A percentile compares a stretch with the other conserved stretches of the same genome.
Evolutionary conservation across 176 grass and related monocot species (phyloP).

Genomic region (Hsuehochloa calcarea): DNA sequence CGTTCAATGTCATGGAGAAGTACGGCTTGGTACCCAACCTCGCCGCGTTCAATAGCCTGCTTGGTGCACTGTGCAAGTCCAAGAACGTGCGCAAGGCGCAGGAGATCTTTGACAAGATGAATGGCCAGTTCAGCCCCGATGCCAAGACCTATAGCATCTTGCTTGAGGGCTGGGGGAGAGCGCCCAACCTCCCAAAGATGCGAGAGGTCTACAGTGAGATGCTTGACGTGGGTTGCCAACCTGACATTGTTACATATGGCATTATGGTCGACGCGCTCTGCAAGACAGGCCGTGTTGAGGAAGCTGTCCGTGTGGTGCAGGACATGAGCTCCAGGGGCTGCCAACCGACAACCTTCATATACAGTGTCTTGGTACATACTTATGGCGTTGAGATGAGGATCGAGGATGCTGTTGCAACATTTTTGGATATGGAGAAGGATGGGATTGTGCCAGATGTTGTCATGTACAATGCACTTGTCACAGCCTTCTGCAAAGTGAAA

Average conservation of each 20-base stretch:
- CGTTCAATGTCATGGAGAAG: constrained; percentile 91
- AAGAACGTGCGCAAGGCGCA: constrained; percentile 38
- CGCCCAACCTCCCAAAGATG: constrained; percentile 90
- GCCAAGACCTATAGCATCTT: constrained; percentile 94
- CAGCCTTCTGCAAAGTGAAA: constrained; percentile 76
- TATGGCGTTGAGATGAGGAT: constrained; percentile 82
- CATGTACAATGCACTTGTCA: constrained; percentile 80
- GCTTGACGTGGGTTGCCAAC: constrained; percentile 61
- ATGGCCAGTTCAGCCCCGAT: constrained; percentile 47
- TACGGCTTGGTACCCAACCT: constrained; percentile 56
- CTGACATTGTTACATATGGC: constrained; percentile 90
- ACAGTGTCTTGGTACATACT: constrained; percentile 76
- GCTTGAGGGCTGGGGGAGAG: constrained; percentile 94
- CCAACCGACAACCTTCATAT: constrained; percentile 75
- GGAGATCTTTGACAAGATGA: constrained; percentile 77
- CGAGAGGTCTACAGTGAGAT: constrained; percentile 71
- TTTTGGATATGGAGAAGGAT: constrained; percentile 82
- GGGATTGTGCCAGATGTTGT: constrained; percentile 79
- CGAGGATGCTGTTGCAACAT: constrained; percentile 80
- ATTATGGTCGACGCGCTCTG: constrained; percentile 95
- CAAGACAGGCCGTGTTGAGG: constrained; percentile 68
- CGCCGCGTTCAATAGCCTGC: constrained; percentile 72
- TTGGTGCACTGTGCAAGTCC: constrained; percentile 70
- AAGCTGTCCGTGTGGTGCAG: constrained; percentile 64
- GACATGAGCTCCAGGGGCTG: constrained; percentile 68